Percentiles rank a stretch among this genome's conserved stretches.
phyloP scores from a whole-genome alignment of 2,329 filamentous ascomycete genomes.

The Aspergillus flavus region DNA sequence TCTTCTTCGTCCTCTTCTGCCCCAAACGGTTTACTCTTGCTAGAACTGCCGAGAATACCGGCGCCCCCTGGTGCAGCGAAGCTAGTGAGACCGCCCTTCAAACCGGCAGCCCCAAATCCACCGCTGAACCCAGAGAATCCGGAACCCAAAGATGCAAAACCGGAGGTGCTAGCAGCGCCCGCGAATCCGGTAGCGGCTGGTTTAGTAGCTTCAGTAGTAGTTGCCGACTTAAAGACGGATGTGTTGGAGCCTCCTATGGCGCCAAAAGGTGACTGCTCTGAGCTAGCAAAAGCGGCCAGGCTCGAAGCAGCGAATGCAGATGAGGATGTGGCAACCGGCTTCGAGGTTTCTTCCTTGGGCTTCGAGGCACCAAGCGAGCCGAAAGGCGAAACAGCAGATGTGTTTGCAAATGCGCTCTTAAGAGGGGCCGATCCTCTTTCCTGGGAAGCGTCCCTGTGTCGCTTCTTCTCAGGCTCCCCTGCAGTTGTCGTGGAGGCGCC shows the following conservation, averaged over 20 bases:
- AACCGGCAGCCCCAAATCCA: conserved; percentile 54
- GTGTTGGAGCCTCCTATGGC: conserved; percentile 51
- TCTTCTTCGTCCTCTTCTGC: conserved; percentile 62
- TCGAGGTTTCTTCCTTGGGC: conserved; percentile 24
- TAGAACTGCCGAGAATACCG: conserved; percentile 43
- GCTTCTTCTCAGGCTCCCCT: conserved; percentile 45
- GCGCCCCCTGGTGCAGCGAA: conserved; percentile 68
- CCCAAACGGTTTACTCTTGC: conserved; percentile 68
- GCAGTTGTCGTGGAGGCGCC: conserved; percentile 19
- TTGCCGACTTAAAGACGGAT: conserved; percentile 44
- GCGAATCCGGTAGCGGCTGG: conserved; percentile 34
- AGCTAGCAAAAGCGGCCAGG: conserved; percentile 66
- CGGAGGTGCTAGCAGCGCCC: conserved; percentile 34
- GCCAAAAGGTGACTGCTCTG: conserved; percentile 66
- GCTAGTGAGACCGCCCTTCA: conserved; percentile 57
- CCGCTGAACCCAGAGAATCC: conserved; percentile 41
- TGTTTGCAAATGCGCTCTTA: conserved; percentile 46
- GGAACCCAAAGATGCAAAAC: conserved; percentile 42
- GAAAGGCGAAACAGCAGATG: conserved; percentile 48
- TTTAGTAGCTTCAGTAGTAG: conserved; percentile 23
- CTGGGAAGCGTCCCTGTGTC: conserved; percentile 45
- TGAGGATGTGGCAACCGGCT: conserved; percentile 50
- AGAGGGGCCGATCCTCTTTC: conserved; percentile 36
- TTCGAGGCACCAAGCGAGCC: conserved; percentile 36
- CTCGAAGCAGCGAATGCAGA: conserved; percentile 70